Base-by-base conservation (phyloP, 2,329 filamentous ascomycete species). In the Ceratocystis papillata region DNA sequence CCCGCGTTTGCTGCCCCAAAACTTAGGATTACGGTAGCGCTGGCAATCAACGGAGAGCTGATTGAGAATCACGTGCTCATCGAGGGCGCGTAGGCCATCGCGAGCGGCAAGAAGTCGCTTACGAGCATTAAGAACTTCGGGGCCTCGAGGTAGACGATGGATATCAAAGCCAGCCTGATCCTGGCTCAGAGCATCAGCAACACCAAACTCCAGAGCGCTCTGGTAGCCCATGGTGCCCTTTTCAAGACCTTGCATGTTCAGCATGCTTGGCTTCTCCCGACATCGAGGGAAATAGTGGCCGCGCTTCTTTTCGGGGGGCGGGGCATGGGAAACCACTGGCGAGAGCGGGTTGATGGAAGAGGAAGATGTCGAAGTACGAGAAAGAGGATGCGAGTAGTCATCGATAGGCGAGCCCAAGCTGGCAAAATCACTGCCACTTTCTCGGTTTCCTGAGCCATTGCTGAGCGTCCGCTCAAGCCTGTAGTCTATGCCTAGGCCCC, bases 191-290 rank as follows among this genome's bases (percentile, higher is more conserved):
- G 81, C 80, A 73, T 90, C 87, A 22, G 85, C 82, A 17, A 85
- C 81, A 25, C 81, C 78, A 45, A 88, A 73, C 72, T 89, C 85
- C 45, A 89, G 76, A 6, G 87, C 87, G 25, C 87, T 84, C 70
- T 83, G 80, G 72, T 84, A 88, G 64, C 87, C 87, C 72, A 88
- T 79, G 20, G 85, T 87, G 53, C 87, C 87, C 72, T 85, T 85
- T 72, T 90, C 87, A 41, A 87, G 75, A 2, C 87, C 87, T 69
- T 87, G 84, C 77, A 86, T 85, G 76, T 84, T 87, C 67, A 89
- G 78, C 86, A 89, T 89, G 73, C 82, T 87, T 50, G 87, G 87
- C 25, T 83, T 76, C 72, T 88, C 85, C 60, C 80, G 78, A 69
- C 81, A 83, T 65, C 80, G 79, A 50, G 83, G 77, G 71, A 82